These are phyloP conservation scores for Ceratobasidium sp. DNA, from an alignment of 1,284 basidiomycete species.

Conservation along the genomic window DNA sequence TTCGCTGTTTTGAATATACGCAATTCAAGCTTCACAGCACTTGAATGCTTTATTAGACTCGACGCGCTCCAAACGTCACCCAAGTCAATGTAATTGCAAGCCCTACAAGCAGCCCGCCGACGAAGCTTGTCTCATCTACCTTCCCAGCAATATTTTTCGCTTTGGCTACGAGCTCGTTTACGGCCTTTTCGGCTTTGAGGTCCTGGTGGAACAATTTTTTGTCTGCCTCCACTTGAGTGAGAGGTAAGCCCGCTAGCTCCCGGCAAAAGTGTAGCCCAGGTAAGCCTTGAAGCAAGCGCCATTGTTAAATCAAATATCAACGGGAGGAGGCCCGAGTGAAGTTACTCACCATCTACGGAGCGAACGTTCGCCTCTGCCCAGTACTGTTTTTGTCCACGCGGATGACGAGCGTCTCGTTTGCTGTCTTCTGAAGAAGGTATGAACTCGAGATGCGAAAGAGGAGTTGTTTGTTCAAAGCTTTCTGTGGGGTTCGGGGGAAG, in stretches of 20 bases:
- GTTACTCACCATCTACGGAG: slow-evolving; percentile 60
- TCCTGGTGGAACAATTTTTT: slow-evolving; percentile 28
- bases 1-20: too few species aligned
- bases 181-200: background rate
- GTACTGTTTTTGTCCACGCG: slow-evolving; percentile 57
- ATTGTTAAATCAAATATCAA: background rate
- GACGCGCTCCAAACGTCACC: slow-evolving; percentile 1
- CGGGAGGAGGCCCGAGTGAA: background rate
- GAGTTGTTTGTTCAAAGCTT: background rate
- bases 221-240: slow-evolving; percentile 16
- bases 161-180: background rate
- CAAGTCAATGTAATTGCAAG: slow-evolving; percentile 27
- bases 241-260: slow-evolving; percentile 26
- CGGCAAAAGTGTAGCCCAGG: slow-evolving; percentile 28
- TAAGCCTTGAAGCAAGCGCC: background rate
- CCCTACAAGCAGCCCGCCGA: slow-evolving; percentile 11
- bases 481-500: background rate
- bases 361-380: slow-evolving; percentile 60
- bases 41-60: background rate
- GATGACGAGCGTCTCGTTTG: slow-evolving; percentile 18
- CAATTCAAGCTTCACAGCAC: too few species aligned
- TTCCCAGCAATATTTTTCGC: background rate
- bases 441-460: slow-evolving; percentile 34
- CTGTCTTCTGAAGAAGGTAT: slow-evolving; percentile 13
- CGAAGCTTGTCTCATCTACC: slow-evolving; percentile 27